Evolutionary conservation across 192 early-diverging fungal species (phyloP).

Genomic region (Coemansia sp.): DNA sequence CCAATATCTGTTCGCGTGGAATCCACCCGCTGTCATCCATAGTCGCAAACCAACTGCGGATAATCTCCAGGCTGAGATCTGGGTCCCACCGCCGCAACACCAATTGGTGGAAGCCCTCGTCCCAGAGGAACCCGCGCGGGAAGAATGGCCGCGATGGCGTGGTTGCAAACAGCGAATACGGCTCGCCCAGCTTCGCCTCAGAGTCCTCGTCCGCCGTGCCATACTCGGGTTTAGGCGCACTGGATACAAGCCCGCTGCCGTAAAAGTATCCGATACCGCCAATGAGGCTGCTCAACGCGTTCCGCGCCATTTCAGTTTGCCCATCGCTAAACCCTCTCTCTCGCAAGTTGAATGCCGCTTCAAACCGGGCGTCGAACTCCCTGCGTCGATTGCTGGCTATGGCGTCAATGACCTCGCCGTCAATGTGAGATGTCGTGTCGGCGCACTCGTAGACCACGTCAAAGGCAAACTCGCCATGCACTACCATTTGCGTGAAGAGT

Average conservation of each 20-base stretch:
- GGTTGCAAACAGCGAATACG: constrained; percentile 75
- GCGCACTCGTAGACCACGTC: constrained; percentile 45
- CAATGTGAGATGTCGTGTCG: constrained; percentile 24
- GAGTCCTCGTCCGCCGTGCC: constrained; percentile 56
- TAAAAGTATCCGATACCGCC: constrained; percentile 83
- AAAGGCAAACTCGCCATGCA: constrained; percentile 41
- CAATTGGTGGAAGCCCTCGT: constrained; percentile 91
- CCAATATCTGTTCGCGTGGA: constrained; percentile 93
- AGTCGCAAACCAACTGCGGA: constrained; percentile 75
- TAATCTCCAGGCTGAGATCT: constrained; percentile 82
- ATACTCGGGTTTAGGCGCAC: constrained; percentile 63
- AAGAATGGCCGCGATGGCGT: constrained; percentile 93
- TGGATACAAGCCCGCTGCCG: constrained; percentile 37
- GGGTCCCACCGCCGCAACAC: constrained; percentile 87
- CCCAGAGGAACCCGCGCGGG: constrained; percentile 96
- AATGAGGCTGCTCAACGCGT: constrained; percentile 78
- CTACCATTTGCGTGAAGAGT: constrained; percentile 41
- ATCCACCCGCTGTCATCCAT: constrained; percentile 91
- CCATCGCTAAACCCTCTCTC: constrained; percentile 63
- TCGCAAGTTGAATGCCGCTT: constrained; percentile 67
- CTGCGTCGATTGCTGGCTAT: constrained; percentile 23
- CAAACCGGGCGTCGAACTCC: constrained; percentile 76
- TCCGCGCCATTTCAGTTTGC: constrained; percentile 73
- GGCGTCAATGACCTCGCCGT: constrained; percentile 15
- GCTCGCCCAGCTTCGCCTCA: constrained; percentile 64